Conservation (phyloP, 371 early-diverging fungal genomes). For the Polyrhizophydium stewartii region DNA sequence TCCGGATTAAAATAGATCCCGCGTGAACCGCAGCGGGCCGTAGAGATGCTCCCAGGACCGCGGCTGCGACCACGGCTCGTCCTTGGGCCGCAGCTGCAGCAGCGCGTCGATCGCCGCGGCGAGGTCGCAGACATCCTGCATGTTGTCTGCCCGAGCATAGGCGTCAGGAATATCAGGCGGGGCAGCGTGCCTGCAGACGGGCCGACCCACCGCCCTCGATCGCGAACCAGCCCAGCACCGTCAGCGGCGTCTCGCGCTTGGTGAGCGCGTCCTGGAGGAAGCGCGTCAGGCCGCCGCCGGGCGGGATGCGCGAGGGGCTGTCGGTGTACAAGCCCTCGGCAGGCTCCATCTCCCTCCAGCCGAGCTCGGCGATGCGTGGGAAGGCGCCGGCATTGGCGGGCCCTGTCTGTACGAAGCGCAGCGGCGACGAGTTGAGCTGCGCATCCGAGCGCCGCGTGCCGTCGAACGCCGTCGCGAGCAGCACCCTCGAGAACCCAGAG, state of each 20-base stretch:
- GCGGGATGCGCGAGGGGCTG: neutral
- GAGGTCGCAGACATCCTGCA: neutral
- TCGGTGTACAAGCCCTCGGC: neutral
- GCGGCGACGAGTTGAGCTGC: neutral
- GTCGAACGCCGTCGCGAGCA: neutral
- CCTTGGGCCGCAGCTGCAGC: neutral
- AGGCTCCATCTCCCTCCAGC: neutral
- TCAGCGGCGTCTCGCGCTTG: neutral
- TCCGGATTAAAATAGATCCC: neutral
- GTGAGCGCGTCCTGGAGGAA: neutral
- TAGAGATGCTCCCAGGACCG: neutral
- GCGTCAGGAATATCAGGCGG: neutral
- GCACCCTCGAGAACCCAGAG: neutral
- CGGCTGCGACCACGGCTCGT: neutral
- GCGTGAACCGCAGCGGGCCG: neutral
- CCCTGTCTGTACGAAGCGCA: neutral
- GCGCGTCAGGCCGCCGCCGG: conserved; percentile 4
- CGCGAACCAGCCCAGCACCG: neutral
- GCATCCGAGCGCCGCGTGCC: neutral
- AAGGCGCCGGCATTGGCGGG: neutral
- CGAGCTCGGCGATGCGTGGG: neutral
- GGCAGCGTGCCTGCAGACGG: neutral
- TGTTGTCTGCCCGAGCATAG: neutral
- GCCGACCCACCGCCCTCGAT: conserved; percentile 1
- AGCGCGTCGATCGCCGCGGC: neutral